Conservation (phyloP, 2,329 filamentous ascomycete genomes). For the Trichophyton verrucosum region DNA sequence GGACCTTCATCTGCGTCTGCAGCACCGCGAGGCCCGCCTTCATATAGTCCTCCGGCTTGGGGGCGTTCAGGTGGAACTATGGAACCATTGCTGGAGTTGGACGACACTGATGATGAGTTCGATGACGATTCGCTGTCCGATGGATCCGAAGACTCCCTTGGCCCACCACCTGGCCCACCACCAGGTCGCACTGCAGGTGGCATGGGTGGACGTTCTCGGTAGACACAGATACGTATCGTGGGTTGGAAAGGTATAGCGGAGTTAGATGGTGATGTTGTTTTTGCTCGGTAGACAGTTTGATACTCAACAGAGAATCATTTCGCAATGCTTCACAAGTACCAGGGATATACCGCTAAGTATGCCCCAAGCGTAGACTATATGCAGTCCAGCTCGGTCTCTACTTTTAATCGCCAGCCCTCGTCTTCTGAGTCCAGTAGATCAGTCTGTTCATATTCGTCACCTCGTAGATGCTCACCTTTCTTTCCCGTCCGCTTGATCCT, state of each 20-base stretch:
- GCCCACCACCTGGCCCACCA: not conserved
- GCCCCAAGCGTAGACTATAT: not conserved
- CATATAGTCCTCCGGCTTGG: not conserved
- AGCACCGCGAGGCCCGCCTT: not conserved
- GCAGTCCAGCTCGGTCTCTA: not conserved
- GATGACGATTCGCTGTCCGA: not conserved
- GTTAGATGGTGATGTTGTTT: too few species aligned
- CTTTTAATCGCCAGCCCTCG: constrained; percentile 31
- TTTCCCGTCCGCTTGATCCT: constrained; percentile 45
- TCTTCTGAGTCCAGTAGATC: constrained; percentile 18
- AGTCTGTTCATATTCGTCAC: constrained; percentile 8
- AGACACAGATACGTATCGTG: too few species aligned
- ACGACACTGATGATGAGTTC: not conserved
- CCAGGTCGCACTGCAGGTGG: not conserved
- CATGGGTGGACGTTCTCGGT: too few species aligned
- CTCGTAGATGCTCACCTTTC: constrained; percentile 43
- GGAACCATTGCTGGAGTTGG: not conserved
- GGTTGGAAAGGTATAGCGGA: too few species aligned
- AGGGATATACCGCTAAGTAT: not conserved
- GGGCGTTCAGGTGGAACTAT: not conserved
- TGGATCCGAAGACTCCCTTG: not conserved
- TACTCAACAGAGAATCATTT: not conserved
- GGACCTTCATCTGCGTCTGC: not conserved
- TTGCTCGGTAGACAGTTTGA: not conserved
- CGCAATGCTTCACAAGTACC: too few species aligned